Evolutionary conservation across 306 rosid genomes (phyloP), one percentile per base, ranked within the genome.

Genomic region (Medicago arabica): DNA sequence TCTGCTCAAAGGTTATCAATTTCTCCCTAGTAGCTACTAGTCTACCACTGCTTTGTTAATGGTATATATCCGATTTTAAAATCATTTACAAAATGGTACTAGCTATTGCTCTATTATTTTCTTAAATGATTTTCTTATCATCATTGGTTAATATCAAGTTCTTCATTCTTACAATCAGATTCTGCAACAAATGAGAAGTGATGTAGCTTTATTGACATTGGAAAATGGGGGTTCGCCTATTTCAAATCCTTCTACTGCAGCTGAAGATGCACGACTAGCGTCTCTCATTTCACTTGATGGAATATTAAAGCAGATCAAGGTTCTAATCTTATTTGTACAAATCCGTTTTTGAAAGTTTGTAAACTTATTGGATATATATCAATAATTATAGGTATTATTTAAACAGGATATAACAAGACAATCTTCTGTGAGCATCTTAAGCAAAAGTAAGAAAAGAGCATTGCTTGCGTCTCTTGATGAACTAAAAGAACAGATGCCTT

Each of bases 241-340:
- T 76, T 92, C 85, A 57, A 92, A 92, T 83, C 97, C 97, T 78
- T 90, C 97, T 61, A 95, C 97, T 17, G 97, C 97, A 60, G 93
- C 92, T 51, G 97, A 92, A 86, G 98, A 95, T 80, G 89, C 97
- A 74, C 85, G 98, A 84, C 84, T 95, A 61, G 98, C 98, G 68
- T 95, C 98, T 83, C 96, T 95, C 69, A 92, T 95, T 78, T 88
- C 98, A 72, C 93, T 95, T 49, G 97, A 92, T 88, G 87, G 90
- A 85, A 92, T 95, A 72, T 51, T 92, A 83, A 95, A 95, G 85
- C 97, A 90, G 88, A 85, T 88, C 80, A 95, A 95, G 97, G 98
- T 95, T 73, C 74, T 70, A 58, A 39, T 64, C 53, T 50, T 80
- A 43, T 66, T 61, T 61, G 7, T 54, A 66, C 77, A 39, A 13